Evolutionary conservation across 2,329 filamentous ascomycete genomes (phyloP).

Genomic region (Lachnum nothofagi): DNA sequence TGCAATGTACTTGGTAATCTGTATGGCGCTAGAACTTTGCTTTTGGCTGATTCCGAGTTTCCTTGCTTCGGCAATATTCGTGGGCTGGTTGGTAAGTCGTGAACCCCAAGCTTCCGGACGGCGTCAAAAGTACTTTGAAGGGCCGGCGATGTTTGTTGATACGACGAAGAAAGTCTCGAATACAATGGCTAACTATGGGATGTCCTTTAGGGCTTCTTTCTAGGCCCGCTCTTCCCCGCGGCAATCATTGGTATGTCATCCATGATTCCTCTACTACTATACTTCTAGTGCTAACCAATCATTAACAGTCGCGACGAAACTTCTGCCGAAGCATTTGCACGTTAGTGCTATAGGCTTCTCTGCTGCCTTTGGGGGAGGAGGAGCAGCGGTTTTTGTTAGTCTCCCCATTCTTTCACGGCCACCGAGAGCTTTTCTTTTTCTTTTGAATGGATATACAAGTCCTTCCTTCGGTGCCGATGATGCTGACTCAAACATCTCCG

Average conservation of each 20-base stretch:
- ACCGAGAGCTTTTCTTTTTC: no score
- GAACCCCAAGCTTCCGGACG: not conserved
- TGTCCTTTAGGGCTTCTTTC: constrained; percentile 58
- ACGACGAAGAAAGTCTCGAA: no score
- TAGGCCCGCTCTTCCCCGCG: constrained; percentile 73
- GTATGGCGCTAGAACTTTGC: constrained; percentile 61
- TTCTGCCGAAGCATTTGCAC: constrained; percentile 68
- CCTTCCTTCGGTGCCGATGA: not conserved
- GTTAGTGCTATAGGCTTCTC: constrained; percentile 76
- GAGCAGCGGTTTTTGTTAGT: constrained; percentile 51
- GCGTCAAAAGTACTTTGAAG: no score
- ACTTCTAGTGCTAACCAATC: no score
- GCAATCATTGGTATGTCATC: constrained; percentile 51
- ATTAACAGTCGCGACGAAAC: constrained; percentile 60
- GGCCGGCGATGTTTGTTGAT: no score
- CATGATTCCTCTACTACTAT: no score
- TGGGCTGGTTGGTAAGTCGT: constrained; percentile 48
- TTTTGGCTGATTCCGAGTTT: constrained; percentile 81
- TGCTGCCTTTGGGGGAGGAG: constrained; percentile 69
- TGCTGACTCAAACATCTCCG: not conserved
- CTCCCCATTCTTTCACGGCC: no score
- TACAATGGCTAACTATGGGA: no score
- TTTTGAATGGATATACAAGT: no score
- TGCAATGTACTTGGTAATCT: constrained; percentile 57
- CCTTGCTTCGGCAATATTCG: constrained; percentile 66